These are phyloP conservation scores for Aspergillus proliferans DNA, from an alignment of 2,329 filamentous ascomycete genomes.

Conservation along the genomic window DNA sequence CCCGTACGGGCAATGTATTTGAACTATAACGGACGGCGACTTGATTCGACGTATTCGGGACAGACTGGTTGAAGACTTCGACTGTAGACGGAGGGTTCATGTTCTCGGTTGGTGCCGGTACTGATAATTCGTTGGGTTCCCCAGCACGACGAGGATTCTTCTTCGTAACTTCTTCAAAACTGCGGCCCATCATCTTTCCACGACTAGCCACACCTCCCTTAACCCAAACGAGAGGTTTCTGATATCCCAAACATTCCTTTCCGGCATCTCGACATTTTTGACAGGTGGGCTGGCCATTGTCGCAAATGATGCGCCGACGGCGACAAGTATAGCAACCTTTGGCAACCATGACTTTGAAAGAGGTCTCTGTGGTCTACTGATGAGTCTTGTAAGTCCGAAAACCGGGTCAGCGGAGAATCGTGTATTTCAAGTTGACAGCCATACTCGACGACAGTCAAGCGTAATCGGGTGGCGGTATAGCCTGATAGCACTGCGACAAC, in stretches of 20 bases:
- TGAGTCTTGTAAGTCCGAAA: background rate
- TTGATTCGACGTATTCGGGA: background rate
- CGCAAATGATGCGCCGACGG: constrained; percentile 39
- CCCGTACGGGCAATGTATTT: background rate
- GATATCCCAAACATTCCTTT: constrained; percentile 40
- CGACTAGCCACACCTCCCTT: constrained; percentile 40
- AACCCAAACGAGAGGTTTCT: constrained; percentile 39
- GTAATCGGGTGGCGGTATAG: background rate
- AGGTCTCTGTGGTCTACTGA: background rate
- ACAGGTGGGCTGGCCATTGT: constrained; percentile 37
- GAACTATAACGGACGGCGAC: background rate
- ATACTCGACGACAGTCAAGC: background rate
- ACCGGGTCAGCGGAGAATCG: background rate
- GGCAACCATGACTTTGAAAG: constrained; percentile 21
- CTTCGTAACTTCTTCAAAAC: constrained; percentile 37
- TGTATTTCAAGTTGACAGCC: background rate
- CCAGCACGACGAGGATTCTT: constrained; percentile 1
- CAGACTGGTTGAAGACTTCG: constrained; percentile 8
- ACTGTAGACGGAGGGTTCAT: background rate
- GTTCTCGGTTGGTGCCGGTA: background rate
- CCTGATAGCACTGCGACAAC: background rate
- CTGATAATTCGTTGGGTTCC: background rate
- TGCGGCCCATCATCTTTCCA: constrained; percentile 49
- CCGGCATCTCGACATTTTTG: constrained; percentile 38
- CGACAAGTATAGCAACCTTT: constrained; percentile 42